Evolutionary conservation across 805 yeast genomes (phyloP), one percentile per base, ranked within the genome.

Genomic region (Zygotorulaspora danielsina): DNA sequence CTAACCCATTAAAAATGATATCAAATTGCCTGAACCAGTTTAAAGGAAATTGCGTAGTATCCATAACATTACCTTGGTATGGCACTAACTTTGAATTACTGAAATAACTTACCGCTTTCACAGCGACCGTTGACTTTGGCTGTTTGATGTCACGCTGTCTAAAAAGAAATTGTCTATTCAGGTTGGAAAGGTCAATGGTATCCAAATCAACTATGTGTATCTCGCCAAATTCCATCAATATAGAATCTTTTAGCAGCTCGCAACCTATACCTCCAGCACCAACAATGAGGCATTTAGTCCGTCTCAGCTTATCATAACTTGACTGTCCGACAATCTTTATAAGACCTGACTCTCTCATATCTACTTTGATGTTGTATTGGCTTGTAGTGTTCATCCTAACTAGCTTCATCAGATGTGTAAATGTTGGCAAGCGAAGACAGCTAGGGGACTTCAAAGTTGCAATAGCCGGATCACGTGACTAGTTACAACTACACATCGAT

Each of bases 191-290:
- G 48, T 95, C 97, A 51, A 93, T 86, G 0, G 97, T 93, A 58
- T 93, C 99, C 40, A 93, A 70, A 64, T 93, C 99, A n/a, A 89
- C 89, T 20, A 89, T 73, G 57, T 87, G 95, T 41, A 89, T 81
- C 54, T 85, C 94, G 2, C 93, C 93, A 49, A 81, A 82, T 6
- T 93, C 89, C 60, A 84, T 70, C 46, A 87, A 64, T 4, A 85
- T 77, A 35, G 89, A 66, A 55, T 89, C 83, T 57, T 89, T 89
- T 42, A 89, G 67, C 32, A 89, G 66, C 60, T 89, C 97, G 59
- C 96, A 89, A 2, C 97, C 97, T 48, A 89, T 88, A 5, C 97
- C 97, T 20, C 97, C 97, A 1, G 97, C 95, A 3, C 97, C 97
- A 2, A 89, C 94, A 64, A 89, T 67, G 19, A 89, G 65, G 10